Base-by-base conservation (phyloP, 352 stramenopile species). In the Phytopythium litorale region DNA sequence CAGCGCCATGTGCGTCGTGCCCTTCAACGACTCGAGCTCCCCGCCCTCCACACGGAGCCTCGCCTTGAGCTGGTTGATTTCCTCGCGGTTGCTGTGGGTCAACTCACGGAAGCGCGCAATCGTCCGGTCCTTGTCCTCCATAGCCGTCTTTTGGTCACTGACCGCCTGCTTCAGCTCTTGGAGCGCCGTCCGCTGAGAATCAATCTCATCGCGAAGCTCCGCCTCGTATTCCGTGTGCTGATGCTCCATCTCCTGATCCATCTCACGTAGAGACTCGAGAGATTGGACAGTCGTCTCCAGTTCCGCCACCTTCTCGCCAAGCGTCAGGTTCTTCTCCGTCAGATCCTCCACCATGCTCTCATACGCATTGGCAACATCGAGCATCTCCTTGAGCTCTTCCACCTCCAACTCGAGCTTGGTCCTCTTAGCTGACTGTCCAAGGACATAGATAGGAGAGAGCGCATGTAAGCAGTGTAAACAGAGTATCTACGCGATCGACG, bases 211-310 rank as follows among this genome's bases (percentile, higher is more conserved):
- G 2, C 76, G 76, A 4, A 96, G 72, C 61, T 95, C 83, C 9
- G 81, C 81, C 45, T 93, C 86, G 49, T 92, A 90, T 50, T 95
- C 81, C 21, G 69, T 81, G 56, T 95, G 86, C 58, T 96, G 88
- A 62, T 96, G 86, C 66, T 96, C 88, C 72, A 96, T 89, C 66
- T 96, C 88, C 56, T 96, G 86, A 23, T 81, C 85, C 67, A 96
- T 76, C 43, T 95, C 86, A 32, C 88, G 87, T 30, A 96, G 66
- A 2, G 81, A 83, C 54, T 96, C 88, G 21, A 94, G 70, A 23
- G 84, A 91, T 25, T 76, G 68, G 16, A 94, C 81, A 0, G 78
- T 87, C 15, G 77, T 76, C 57, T 91, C 81, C 16, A 95, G 54
- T 37, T 95, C 88, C 0, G 86, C 85, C 3, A 94, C 68, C 59